Evolutionary conservation across 2,329 filamentous ascomycete genomes (phyloP).

Genomic region (Fusarium keratoplasticum): DNA sequence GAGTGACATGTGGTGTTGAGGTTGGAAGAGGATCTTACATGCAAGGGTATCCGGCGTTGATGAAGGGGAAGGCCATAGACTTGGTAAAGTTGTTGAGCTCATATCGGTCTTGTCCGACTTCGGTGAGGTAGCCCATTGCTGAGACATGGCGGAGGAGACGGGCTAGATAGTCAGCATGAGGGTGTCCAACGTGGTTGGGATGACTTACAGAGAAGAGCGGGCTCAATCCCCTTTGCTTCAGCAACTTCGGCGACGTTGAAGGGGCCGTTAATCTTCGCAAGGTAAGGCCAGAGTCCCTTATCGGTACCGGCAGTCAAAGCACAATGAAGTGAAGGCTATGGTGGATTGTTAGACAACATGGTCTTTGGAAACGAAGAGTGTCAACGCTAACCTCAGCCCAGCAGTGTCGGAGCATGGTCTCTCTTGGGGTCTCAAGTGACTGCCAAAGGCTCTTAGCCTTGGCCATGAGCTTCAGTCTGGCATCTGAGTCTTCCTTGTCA

Average conservation of each 20-base stretch:
- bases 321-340: slow-evolving; percentile 38
- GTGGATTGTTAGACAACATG: background rate
- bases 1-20: background rate
- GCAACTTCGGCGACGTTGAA: slow-evolving; percentile 50
- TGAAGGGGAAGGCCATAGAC: slow-evolving; percentile 48
- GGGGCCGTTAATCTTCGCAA: slow-evolving; percentile 46
- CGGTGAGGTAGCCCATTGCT: slow-evolving; percentile 54
- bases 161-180: background rate
- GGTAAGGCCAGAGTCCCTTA: slow-evolving; percentile 50
- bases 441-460: slow-evolving; percentile 49
- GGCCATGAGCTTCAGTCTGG: slow-evolving; percentile 47
- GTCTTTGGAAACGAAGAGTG: background rate
- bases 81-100: slow-evolving; percentile 53
- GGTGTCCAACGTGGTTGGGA: rapidly evolving
- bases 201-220: slow-evolving; percentile 9
- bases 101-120: slow-evolving; percentile 51
- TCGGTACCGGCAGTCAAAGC: slow-evolving; percentile 49
- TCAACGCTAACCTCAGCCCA: slow-evolving; percentile 54
- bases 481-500: slow-evolving; percentile 16
- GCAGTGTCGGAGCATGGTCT: slow-evolving; percentile 59
- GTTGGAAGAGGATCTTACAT: slow-evolving; percentile 33
- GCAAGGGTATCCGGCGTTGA: slow-evolving; percentile 50
- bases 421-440: slow-evolving; percentile 58
- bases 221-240: slow-evolving; percentile 14
- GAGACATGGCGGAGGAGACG: slow-evolving; percentile 53